Conservation (phyloP, 192 early-diverging fungal species). For the Dimargaris xerosporica region DNA sequence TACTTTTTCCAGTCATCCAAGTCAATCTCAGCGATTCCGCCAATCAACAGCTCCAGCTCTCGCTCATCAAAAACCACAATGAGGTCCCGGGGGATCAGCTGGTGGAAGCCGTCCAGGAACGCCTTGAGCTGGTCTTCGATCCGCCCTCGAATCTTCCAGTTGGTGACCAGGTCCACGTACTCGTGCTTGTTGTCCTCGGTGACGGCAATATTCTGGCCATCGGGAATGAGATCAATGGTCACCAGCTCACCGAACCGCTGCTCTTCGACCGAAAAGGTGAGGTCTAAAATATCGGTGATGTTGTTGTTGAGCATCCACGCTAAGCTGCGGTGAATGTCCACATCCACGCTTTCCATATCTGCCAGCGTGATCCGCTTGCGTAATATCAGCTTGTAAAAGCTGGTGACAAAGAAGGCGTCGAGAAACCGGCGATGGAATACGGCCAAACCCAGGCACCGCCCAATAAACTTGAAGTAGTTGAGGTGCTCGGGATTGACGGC, state of each 20-base stretch:
- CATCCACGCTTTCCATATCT: conserved; percentile 92
- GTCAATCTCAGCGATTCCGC: conserved; percentile 92
- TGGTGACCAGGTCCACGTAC: conserved; percentile 78
- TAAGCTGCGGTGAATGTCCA: conserved; percentile 76
- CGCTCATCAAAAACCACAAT: conserved; percentile 95
- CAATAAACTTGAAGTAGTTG: conserved; percentile 97
- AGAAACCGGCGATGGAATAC: conserved; percentile 96
- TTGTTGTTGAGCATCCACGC: conserved; percentile 94
- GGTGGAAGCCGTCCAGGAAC: conserved; percentile 89
- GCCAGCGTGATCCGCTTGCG: conserved; percentile 74
- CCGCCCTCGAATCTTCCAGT: conserved; percentile 77
- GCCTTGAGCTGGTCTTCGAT: conserved; percentile 94
- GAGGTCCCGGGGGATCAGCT: conserved; percentile 89
- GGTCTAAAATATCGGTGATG: conserved; percentile 70
- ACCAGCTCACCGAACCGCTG: conserved; percentile 82
- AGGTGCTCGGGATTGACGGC: conserved; percentile 93
- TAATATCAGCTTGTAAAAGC: conserved; percentile 94
- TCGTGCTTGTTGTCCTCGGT: conserved; percentile 94
- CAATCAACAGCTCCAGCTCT: conserved; percentile 94
- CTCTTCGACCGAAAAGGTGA: conserved; percentile 87
- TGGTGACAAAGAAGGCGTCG: conserved; percentile 89
- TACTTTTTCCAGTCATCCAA: conserved; percentile 98
- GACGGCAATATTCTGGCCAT: conserved; percentile 80
- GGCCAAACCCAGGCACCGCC: conserved; percentile 85
- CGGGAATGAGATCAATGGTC: conserved; percentile 76